A percentile compares a stretch with the other conserved stretches of the same genome.
Conservation (phyloP, 1,284 basidiomycete genomes). For the Thecaphora thlaspeos region DNA sequence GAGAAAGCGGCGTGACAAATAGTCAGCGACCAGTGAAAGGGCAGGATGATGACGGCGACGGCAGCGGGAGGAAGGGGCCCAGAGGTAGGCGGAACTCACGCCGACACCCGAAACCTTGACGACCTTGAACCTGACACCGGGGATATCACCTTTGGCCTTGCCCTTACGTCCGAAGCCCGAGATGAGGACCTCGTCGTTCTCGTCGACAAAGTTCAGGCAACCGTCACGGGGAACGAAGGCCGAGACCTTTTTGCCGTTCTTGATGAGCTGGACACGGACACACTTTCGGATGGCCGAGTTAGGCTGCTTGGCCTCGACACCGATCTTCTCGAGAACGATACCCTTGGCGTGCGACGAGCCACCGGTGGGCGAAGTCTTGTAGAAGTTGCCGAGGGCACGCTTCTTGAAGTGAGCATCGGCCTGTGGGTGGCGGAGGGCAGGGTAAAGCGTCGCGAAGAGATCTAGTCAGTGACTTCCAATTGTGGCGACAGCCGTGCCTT, state of each 20-base stretch:
- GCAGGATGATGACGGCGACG: no score
- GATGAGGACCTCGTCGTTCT: conserved; percentile 99
- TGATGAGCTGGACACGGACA: conserved; percentile 99
- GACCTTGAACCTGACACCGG: conserved; percentile 93
- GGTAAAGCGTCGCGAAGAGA: not conserved
- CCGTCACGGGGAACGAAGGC: conserved; percentile 74
- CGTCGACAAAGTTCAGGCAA: conserved; percentile 85
- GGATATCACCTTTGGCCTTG: conserved; percentile 94
- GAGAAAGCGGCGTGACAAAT: no score
- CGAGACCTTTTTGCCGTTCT: conserved; percentile 93
- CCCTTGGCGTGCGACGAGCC: conserved; percentile 99
- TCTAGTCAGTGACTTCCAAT: no score
- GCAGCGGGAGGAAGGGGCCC: no score
- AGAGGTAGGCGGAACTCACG: conserved; percentile 23
- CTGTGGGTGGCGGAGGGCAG: conserved; percentile 59
- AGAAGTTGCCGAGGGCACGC: conserved; percentile 98
- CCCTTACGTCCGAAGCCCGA: conserved; percentile 99
- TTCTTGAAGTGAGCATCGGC: conserved; percentile 99
- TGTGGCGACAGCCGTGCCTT: no score
- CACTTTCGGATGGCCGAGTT: conserved; percentile 99
- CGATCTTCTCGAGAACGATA: conserved; percentile 98
- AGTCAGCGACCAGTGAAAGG: no score
- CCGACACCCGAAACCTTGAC: conserved; percentile 99
- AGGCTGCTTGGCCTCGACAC: conserved; percentile 86
- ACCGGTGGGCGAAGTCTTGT: conserved; percentile 99